These are phyloP conservation scores for Acephala macrosclerotiorum DNA, from an alignment of 2,329 filamentous ascomycete genomes.

Conservation along the genomic window DNA sequence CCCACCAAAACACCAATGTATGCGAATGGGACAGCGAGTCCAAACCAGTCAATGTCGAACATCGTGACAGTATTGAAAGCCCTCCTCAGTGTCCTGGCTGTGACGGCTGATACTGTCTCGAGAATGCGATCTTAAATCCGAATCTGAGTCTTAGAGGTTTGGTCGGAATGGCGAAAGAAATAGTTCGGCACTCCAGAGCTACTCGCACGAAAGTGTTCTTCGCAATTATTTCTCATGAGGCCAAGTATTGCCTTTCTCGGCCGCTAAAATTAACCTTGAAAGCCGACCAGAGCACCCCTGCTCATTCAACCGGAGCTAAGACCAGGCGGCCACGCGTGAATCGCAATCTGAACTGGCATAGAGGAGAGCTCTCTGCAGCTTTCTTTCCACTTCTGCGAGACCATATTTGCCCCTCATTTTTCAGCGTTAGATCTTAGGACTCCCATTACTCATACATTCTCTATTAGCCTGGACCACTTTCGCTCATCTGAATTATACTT, in stretches of 20 bases:
- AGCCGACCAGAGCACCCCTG: constrained; percentile 3
- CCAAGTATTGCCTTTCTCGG: constrained; percentile 27
- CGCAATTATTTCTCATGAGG: constrained; percentile 18
- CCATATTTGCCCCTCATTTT: constrained; percentile 16
- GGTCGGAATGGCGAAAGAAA: background rate
- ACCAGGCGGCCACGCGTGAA: constrained; percentile 14
- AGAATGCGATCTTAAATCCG: background rate
- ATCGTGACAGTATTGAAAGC: constrained; percentile 36
- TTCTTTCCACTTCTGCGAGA: constrained; percentile 28
- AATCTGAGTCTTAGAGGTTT: background rate
- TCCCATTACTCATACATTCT: constrained; percentile 2
- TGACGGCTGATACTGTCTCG: background rate
- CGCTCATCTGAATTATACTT: background rate
- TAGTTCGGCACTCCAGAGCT: background rate
- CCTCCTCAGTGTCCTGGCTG: background rate
- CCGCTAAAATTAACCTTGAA: constrained; percentile 12
- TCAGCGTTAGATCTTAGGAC: background rate
- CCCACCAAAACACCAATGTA: constrained; percentile 89
- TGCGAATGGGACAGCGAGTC: constrained; percentile 84
- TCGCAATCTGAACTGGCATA: background rate
- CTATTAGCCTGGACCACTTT: background rate
- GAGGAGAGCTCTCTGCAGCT: constrained; percentile 24
- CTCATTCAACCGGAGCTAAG: constrained; percentile 5
- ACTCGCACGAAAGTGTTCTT: constrained; percentile 17
- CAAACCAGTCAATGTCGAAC: constrained; percentile 74